phyloP scores from a whole-genome alignment of 176 grass and related monocot genomes.

The Triticum timopheevii region DNA sequence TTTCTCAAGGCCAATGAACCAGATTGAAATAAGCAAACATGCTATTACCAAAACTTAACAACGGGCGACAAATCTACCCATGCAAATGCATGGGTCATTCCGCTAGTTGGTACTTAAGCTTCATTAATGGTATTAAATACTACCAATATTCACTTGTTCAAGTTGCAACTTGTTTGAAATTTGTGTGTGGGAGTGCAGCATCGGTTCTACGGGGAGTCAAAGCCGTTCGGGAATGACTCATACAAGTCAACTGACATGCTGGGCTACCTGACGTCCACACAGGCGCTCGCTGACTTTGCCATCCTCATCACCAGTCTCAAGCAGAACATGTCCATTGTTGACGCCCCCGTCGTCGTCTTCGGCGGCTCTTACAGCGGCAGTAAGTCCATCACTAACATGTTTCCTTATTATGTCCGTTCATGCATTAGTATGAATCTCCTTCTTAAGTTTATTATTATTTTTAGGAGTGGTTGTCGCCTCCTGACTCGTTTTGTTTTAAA shows the following conservation, averaged over 20 bases:
- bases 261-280: constrained; percentile 94
- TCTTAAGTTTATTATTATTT: too few species aligned
- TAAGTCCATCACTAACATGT: constrained; percentile 19
- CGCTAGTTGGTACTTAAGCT: background rate
- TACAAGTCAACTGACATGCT: constrained; percentile 52
- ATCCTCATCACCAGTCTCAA: constrained; percentile 80
- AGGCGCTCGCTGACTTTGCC: constrained; percentile 91
- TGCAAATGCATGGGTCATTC: too few species aligned
- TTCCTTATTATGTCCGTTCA: too few species aligned
- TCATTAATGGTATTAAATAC: background rate
- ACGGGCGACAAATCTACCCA: too few species aligned
- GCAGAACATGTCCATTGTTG: constrained; percentile 63
- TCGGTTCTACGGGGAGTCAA: constrained; percentile 90
- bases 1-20: too few species aligned
- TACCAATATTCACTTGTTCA: too few species aligned
- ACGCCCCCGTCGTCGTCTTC: constrained; percentile 82
- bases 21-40: too few species aligned
- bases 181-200: constrained; percentile 34
- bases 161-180: too few species aligned
- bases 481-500: too few species aligned
- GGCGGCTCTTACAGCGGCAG: constrained; percentile 93
- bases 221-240: constrained; percentile 82
- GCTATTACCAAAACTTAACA: too few species aligned
- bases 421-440: too few species aligned
- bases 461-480: too few species aligned